Percentiles rank a stretch among this genome's conserved stretches.
These are phyloP conservation scores for Diaporthe batatas DNA, from an alignment of 2,329 filamentous ascomycete species.

Conservation along the genomic window DNA sequence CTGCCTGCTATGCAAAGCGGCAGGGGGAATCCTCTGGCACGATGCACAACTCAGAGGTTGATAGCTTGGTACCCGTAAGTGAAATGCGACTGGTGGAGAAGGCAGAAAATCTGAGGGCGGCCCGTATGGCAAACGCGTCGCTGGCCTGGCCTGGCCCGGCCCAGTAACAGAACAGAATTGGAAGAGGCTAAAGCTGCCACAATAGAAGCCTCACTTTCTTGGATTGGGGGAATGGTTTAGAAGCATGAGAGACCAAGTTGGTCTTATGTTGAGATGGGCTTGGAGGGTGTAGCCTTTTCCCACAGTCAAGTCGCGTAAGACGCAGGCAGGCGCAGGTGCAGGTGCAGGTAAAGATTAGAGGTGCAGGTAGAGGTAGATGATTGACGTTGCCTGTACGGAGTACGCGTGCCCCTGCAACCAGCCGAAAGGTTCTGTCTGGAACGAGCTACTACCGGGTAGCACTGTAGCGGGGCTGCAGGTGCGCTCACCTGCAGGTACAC, in stretches of 20 bases:
- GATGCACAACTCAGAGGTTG: not conserved
- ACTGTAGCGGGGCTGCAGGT: not conserved
- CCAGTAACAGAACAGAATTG: not conserved
- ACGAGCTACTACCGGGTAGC: not conserved
- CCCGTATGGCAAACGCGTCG: conserved; percentile 22
- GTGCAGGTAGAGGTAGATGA: not conserved
- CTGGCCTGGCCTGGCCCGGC: not conserved
- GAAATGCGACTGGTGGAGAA: conserved; percentile 2
- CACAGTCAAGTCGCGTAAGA: conserved; percentile 13
- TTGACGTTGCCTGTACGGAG: conserved; percentile 13
- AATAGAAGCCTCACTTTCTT: not conserved
- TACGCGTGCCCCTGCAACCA: conserved; percentile 27
- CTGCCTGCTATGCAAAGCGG: not conserved
- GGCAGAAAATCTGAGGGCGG: conserved; percentile 9
- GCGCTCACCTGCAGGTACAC: not conserved
- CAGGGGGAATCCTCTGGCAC: not conserved
- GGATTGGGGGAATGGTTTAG: not conserved
- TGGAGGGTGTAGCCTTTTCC: not conserved
- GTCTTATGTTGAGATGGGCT: not conserved
- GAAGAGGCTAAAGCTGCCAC: not conserved
- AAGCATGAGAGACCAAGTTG: not conserved
- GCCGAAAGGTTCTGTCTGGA: not conserved
- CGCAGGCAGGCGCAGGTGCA: too few relatives aligned
- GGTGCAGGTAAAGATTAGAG: not conserved
- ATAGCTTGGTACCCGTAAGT: not conserved